These are phyloP conservation scores for Mucuna pruriens DNA, from an alignment of 306 rosid species.

Conservation along the genomic window DNA sequence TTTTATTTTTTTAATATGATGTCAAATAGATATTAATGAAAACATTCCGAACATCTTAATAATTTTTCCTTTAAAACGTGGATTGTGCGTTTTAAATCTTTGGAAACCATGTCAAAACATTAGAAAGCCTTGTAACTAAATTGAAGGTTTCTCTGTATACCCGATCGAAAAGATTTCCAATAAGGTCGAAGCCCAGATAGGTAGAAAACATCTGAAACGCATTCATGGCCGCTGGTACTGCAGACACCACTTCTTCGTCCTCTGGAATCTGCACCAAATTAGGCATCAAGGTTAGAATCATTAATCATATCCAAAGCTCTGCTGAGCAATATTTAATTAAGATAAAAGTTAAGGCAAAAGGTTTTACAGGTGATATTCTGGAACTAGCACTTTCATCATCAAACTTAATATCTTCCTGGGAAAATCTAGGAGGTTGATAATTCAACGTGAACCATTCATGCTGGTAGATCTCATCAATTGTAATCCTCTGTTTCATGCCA, in stretches of 20 bases:
- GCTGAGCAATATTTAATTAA: neutral
- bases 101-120: too few relatives aligned
- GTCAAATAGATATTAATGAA: too few relatives aligned
- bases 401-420: conserved; percentile 8
- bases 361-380: conserved; percentile 54
- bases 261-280: conserved; percentile 47
- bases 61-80: too few relatives aligned
- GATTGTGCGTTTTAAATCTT: too few relatives aligned
- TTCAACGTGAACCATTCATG: conserved; percentile 87
- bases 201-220: conserved; percentile 77
- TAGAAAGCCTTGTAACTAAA: neutral
- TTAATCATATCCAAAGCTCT: too few relatives aligned
- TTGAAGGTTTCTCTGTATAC: neutral
- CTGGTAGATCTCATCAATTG: conserved; percentile 65
- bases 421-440: conserved; percentile 64
- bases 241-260: conserved; percentile 54
- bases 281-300: too few relatives aligned
- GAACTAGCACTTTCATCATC: conserved; percentile 31
- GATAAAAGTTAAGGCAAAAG: neutral
- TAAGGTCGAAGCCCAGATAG: conserved; percentile 69
- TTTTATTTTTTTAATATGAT: too few relatives aligned
- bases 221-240: conserved; percentile 53
- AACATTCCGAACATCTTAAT: too few relatives aligned
- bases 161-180: conserved; percentile 64
- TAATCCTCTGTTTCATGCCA: conserved; percentile 65